Evolutionary conservation across 1,139 yeast genomes (phyloP).

Genomic region (Neolecta irregularis): DNA sequence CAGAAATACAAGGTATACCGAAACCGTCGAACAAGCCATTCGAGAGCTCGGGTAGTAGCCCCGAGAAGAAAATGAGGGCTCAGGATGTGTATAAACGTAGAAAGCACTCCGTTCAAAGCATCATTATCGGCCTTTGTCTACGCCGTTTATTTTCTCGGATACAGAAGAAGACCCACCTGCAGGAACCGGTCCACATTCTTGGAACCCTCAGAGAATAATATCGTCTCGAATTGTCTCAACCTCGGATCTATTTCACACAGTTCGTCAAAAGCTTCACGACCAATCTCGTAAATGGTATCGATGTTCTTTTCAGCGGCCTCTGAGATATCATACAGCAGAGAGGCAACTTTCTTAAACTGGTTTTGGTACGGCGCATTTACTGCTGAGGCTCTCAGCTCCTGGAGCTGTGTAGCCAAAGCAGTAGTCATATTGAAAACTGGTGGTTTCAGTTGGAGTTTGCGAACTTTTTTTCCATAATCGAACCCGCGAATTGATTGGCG

Average conservation of each 20-base stretch:
- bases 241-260: constrained; percentile 57
- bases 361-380: too few relatives aligned
- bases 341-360: constrained; percentile 29
- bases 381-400: too few relatives aligned
- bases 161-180: constrained; percentile 28
- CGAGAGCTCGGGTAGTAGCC: constrained; percentile 70
- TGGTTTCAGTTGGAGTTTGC: too few relatives aligned
- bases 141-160: background rate
- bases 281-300: constrained; percentile 59
- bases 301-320: constrained; percentile 88
- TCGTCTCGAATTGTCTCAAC: constrained; percentile 49
- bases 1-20: constrained; percentile 25
- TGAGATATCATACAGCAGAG: constrained; percentile 72
- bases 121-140: constrained; percentile 53
- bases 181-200: constrained; percentile 64
- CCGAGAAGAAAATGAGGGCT: constrained; percentile 61
- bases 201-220: constrained; percentile 72
- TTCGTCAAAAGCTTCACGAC: constrained; percentile 63
- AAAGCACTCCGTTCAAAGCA: constrained; percentile 58
- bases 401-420: too few relatives aligned
- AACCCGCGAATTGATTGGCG: too few relatives aligned
- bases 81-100: constrained; percentile 55
- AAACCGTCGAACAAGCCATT: constrained; percentile 90
- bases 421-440: too few relatives aligned
- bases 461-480: too few relatives aligned